A percentile compares a stretch with the other conserved stretches of the same genome.
Conservation (phyloP, 441 rosid species). For the Cnidoscolus chayamansa region DNA sequence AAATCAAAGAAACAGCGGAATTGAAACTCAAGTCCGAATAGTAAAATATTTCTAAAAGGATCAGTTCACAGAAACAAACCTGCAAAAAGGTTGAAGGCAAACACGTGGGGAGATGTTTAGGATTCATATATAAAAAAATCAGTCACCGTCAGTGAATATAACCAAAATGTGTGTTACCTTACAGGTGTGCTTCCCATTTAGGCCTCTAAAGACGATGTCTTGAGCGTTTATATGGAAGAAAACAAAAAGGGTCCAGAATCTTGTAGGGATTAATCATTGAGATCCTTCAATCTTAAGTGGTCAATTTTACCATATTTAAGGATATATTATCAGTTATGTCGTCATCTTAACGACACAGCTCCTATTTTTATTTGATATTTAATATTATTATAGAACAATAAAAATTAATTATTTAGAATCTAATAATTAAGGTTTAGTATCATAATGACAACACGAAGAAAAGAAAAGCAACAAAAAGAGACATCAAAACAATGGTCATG, state of each 20-base stretch:
- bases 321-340: not conserved
- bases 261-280: too few species aligned
- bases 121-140: not conserved
- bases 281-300: not conserved
- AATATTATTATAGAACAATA: too few species aligned
- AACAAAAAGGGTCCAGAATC: not conserved
- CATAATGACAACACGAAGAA: too few species aligned
- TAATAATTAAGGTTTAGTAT: too few species aligned
- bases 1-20: not conserved
- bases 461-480: too few species aligned
- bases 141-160: not conserved
- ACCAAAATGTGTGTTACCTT: not conserved
- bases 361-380: not conserved
- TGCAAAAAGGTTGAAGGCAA: not conserved
- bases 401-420: too few species aligned
- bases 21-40: not conserved
- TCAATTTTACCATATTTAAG: not conserved
- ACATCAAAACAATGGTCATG: too few species aligned
- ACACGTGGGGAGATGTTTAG: not conserved
- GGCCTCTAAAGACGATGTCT: not conserved
- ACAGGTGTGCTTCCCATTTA: not conserved
- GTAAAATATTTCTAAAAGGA: too few species aligned
- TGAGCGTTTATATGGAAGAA: not conserved
- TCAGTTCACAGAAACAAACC: not conserved
- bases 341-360: conserved; percentile 1